Conservation (phyloP, 2,329 filamentous ascomycete genomes). For the Coniochaeta hoffmannii region DNA sequence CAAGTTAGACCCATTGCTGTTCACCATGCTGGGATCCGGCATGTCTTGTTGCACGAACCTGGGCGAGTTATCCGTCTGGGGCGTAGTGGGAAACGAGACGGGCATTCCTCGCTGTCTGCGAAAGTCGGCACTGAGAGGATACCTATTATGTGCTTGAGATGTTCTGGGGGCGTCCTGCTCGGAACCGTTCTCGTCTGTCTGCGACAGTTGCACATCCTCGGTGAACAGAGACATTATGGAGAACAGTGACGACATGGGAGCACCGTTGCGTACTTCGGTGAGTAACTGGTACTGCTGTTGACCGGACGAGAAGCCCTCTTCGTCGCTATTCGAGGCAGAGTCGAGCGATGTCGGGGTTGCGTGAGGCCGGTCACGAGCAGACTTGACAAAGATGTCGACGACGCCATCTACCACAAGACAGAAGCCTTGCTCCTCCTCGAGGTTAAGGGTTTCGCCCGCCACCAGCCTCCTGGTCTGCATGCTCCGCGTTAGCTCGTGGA, state of each 20-base stretch:
- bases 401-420: constrained; percentile 94
- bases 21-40: constrained; percentile 19
- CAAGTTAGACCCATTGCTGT: constrained; percentile 29
- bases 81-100: constrained; percentile 31
- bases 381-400: constrained; percentile 98
- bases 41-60: constrained; percentile 11
- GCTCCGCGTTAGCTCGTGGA: constrained; percentile 92
- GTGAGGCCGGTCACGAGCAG: constrained; percentile 46
- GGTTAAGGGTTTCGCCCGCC: constrained; percentile 85
- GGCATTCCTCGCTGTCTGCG: constrained; percentile 22
- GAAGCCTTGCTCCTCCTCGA: constrained; percentile 97
- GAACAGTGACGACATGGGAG: constrained; percentile 96
- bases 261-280: constrained; percentile 95
- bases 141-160: constrained; percentile 21
- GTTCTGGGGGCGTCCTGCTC: constrained; percentile 16
- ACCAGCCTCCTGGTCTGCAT: constrained; percentile 98
- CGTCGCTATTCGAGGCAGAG: constrained; percentile 50
- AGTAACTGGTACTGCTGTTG: constrained; percentile 89
- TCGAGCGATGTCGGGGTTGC: constrained; percentile 29
- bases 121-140: constrained; percentile 21
- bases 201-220: constrained; percentile 77
- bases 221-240: constrained; percentile 96
- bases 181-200: constrained; percentile 55
- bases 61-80: constrained; percentile 24
- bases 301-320: constrained; percentile 53